Evolutionary conservation across 345 rosid genomes (phyloP), one percentile per base, ranked within the genome.

Genomic region (Syzygium aromaticum): DNA sequence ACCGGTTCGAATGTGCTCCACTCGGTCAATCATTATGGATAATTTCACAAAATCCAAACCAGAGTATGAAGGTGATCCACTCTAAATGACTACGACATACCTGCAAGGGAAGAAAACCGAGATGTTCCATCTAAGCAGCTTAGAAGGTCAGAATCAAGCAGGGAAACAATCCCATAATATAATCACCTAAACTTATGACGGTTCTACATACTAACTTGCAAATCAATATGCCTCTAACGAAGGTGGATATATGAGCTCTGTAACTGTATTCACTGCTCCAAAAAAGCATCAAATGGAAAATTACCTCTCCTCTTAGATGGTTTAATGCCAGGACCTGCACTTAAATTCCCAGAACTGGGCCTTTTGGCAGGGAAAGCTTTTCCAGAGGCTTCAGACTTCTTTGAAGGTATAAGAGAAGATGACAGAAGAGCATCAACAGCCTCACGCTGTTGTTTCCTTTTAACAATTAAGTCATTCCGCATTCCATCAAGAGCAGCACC

Each of bases 351-450:
- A 84, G 96, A 89, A 86, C 51, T 67, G 52, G 95, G 89, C 91
- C 98, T 94, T 89, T 94, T 96, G 63, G 89, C 86, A 89, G 94
- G 90, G 63, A 85, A 77, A 82, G 88, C 21, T 86, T 90, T 93
- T 59, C 23, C 87, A 43, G 92, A 88, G 80, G 86, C 77, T 86
- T 91, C 93, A 59, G 94, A 88, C 89, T 92, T 95, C 89, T 94
- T 95, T 6, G 98, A 93, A 87, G 98, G 93, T 92, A 95, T 94
- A 86, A 96, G 92, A 89, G 98, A 93, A 43, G 98, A 93, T 83
- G 83, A 89, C 86, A 98, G 96, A 92, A 98, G 94, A 63, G 99
- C 99, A 84, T 93, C 95, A 89, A 95, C 98, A 88, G 96, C 98
- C 90, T 95, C 96, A 30, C 99, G 96, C 86, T 96, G 95, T 54